These are phyloP conservation scores for Calendula officinalis DNA, from an alignment of 129 eudicot genomes.

Conservation along the genomic window DNA sequence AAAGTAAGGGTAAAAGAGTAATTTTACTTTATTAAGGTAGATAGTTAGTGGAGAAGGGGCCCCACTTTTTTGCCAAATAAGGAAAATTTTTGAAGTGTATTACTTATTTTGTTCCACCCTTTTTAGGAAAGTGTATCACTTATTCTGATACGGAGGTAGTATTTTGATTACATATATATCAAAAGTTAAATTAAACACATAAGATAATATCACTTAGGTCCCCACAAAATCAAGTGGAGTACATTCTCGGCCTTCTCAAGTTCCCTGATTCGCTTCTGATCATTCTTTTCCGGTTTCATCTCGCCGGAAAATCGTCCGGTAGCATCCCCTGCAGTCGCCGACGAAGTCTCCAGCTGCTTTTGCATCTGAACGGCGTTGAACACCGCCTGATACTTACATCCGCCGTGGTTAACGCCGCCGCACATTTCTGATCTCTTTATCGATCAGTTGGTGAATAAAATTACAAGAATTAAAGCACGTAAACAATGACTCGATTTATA, in stretches of 20 bases:
- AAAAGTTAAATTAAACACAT: background rate
- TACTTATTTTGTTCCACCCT: too few species aligned
- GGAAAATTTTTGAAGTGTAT: too few species aligned
- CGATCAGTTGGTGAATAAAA: background rate
- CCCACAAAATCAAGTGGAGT: constrained; percentile 35
- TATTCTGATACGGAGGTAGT: too few species aligned
- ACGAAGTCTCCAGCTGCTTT: background rate
- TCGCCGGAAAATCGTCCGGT: constrained; percentile 8
- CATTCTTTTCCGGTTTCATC: constrained; percentile 19
- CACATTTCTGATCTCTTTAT: constrained; percentile 14
- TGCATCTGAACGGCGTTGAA: constrained; percentile 21
- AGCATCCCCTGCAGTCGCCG: background rate
- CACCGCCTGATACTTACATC: constrained; percentile 20
- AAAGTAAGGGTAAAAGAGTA: too few species aligned
- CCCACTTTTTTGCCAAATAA: too few species aligned
- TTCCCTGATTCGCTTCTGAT: constrained; percentile 23
- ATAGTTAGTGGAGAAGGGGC: too few species aligned
- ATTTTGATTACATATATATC: background rate
- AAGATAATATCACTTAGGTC: constrained; percentile 25
- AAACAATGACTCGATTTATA: background rate
- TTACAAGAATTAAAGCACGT: background rate
- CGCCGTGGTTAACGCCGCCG: constrained; percentile 17
- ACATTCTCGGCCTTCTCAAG: constrained; percentile 29
- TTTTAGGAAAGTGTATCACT: too few species aligned
- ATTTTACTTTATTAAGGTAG: too few species aligned